Evolutionary conservation across 768 basidiomycete species (phyloP).

Genomic region (Calocybe cyanea): DNA sequence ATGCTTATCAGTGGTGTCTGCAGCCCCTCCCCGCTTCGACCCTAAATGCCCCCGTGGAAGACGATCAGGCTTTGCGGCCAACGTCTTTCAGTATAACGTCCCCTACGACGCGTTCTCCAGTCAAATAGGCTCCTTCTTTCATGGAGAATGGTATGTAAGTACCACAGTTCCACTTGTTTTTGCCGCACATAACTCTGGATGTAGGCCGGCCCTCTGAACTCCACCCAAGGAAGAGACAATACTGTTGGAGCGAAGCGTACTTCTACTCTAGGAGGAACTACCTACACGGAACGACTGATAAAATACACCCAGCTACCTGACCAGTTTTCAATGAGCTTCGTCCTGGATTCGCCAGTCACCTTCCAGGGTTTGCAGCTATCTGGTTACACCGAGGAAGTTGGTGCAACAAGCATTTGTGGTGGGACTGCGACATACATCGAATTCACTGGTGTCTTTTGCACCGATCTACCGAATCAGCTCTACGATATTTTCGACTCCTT

Average conservation of each 20-base stretch:
- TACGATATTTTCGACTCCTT: slow-evolving; percentile 1
- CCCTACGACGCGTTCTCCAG: too few species aligned
- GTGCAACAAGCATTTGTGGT: slow-evolving; percentile 11
- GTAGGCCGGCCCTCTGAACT: neutral
- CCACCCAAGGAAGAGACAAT: slow-evolving; percentile 4
- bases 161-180: neutral
- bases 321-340: neutral
- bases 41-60: too few species aligned
- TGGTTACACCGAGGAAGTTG: slow-evolving; percentile 9
- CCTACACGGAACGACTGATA: neutral
- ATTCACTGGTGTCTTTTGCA: slow-evolving; percentile 10
- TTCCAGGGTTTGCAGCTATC: neutral
- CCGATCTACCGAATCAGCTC: neutral
- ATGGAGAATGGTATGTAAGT: too few species aligned
- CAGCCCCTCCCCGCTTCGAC: too few species aligned
- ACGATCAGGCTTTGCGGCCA: too few species aligned
- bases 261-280: neutral
- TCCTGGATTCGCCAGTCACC: neutral
- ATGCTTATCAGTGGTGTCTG: too few species aligned
- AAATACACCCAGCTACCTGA: neutral
- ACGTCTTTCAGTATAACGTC: too few species aligned
- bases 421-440: slow-evolving; percentile 11
- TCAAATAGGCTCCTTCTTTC: too few species aligned
- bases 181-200: neutral
- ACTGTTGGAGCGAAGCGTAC: slow-evolving; percentile 5